Base-by-base conservation (phyloP, 768 basidiomycete species). In the Lactarius vividus region DNA sequence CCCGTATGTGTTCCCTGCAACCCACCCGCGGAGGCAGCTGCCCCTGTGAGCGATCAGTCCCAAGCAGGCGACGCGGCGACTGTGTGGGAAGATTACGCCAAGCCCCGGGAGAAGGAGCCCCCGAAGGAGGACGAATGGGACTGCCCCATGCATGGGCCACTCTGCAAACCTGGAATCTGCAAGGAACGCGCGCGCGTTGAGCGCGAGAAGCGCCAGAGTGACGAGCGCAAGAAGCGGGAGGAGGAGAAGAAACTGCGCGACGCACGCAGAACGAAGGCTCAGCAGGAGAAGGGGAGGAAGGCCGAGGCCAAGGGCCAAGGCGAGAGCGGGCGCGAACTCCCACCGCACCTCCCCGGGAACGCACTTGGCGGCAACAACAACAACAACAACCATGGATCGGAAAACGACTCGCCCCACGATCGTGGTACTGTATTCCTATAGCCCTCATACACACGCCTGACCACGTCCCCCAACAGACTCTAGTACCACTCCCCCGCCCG, bases 161-260 rank as follows among this genome's bases (percentile, higher is more conserved):
- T 53, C 53, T 70, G 69, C 58, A 59, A 2, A 33, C 56, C 46
- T 2, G 63, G 63, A 0, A 65, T 70, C 13, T 70, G 69, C 66
- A 31, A 57, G 44, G 63, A 20, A 26, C 49, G 37, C 6, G 60
- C 35, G 40, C 26, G 8, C 5, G 0, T 54, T 13, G 57, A 64
- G 23, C 20, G n/a, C 2, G 60, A 58, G 7, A 11, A n/a, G 15
- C 55, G 67, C 7, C 10, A 3, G 28, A 18, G 13, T 44, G 28
- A 20, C 9, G 55, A 57, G 54, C 37, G 18, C 11, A 28, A 55
- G 16, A 29, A 55, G 53, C 28, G 69, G n/a, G 40, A 33, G 5
- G 37, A 56, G 44, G 44, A 56, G 18, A 61, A 11, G 39, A 46
- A 8, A 26, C 23, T 7, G 18, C 23, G 58, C 20, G 6, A 35